Base-by-base conservation (phyloP, 495 filamentous ascomycete species). In the Penicillium pulvis region DNA sequence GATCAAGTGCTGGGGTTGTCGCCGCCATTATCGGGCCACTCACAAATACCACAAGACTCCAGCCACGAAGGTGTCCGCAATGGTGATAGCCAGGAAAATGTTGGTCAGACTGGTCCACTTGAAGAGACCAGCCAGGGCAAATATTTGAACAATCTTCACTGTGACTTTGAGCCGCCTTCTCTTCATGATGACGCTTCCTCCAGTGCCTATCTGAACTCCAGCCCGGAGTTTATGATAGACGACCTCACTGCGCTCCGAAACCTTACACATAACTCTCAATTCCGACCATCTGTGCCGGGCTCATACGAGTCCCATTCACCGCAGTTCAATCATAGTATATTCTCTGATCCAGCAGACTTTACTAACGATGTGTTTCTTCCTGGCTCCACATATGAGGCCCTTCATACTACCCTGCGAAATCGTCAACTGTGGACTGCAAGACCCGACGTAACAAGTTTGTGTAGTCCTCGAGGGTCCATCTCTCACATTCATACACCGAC, bases 351-450 rank as follows among this genome's bases (percentile, higher is more conserved):
- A 23, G 57, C 59, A 4, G 62, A 70, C 45, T 54, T 67, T 14
- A 62, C 59, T 14, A 69, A 71, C 36, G 64, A 70, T 62, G 62
- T 73, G 23, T 73, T 73, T 36, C 53, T 72, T 16, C 71, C 71
- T 5, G 71, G 67, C 4, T 74, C 72, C 2, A 70, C 70, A 1
- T 74, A 72, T 26, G 69, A 72, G 46, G 68, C 70, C 14, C 66
- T 74, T 39, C 71, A 74, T 45, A 72, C 67, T 1, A 60, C 71
- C 0, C 58, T 74, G 23, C 61, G 71, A 24, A 74, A 74, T 47
- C 67, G 70, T 16, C 71, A 72, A 47, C 60, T 74, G 5, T 69
- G 70, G 66, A 72, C 70, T 14, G 71, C 67, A 12, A 60, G 66
- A 3, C 58, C 71, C 5, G 68, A 71, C 58, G 55, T 69, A 2